Conservation (phyloP, 225 moss, liverwort and hornwort genomes). For the Thuidium tamariscinum region DNA sequence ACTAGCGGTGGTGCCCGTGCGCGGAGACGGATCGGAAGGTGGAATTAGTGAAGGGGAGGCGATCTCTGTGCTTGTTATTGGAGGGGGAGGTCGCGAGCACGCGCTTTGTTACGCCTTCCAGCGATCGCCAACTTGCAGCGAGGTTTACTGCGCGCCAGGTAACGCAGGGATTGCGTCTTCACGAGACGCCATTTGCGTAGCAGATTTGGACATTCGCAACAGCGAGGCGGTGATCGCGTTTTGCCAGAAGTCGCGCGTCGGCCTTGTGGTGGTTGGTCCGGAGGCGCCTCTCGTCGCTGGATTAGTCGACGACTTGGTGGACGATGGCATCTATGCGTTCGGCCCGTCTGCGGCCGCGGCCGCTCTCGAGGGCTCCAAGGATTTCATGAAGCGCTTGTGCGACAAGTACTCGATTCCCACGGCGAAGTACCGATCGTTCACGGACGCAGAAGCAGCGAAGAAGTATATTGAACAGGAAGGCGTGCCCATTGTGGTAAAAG, state of each 20-base stretch:
- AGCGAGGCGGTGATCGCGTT: constrained; percentile 51
- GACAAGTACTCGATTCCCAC: constrained; percentile 82
- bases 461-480: constrained; percentile 55
- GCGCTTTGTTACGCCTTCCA: constrained; percentile 63
- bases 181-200: constrained; percentile 46
- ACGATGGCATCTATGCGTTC: constrained; percentile 57
- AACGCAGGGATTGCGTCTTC: constrained; percentile 73
- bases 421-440: constrained; percentile 67
- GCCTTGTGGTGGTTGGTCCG: constrained; percentile 77
- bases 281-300: constrained; percentile 86
- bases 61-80: constrained; percentile 60
- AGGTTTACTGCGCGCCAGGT: constrained; percentile 76
- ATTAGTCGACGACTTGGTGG: constrained; percentile 57
- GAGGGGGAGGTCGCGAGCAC: constrained; percentile 86
- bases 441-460: constrained; percentile 54
- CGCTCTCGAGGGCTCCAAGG: constrained; percentile 78
- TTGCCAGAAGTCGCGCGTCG: constrained; percentile 41
- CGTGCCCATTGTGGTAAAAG: constrained; percentile 85
- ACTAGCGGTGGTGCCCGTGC: background rate
- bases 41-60: background rate
- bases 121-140: constrained; percentile 51
- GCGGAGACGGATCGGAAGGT: background rate
- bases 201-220: constrained; percentile 43
- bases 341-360: constrained; percentile 78
- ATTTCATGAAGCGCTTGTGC: constrained; percentile 88